Evolutionary conservation across 2,329 filamentous ascomycete genomes (phyloP), one percentile per base, ranked within the genome.

Genomic region (Pezicula rhizophila): DNA sequence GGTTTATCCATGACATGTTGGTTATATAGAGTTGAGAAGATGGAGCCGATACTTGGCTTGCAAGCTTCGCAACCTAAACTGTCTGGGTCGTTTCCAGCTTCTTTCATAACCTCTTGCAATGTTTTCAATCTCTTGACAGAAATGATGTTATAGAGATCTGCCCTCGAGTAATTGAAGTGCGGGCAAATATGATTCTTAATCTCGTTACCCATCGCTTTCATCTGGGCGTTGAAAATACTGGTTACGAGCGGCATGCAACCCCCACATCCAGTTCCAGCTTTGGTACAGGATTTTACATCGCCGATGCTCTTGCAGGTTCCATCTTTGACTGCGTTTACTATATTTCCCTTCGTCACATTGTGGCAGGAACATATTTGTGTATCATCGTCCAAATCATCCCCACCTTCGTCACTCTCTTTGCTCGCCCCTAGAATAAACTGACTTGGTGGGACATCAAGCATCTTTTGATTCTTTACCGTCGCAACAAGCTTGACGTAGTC

Each of bases 311-410:
- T 93, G 74, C 89, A 95, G 2, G 77, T 82, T 35, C 87, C 89
- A 46, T 85, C 81, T 59, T 91, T 91, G 64, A 92, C 79, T 2
- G 73, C 73, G 4, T 78, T 77, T 40, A 85, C 80, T 0, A 96
- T 75, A 58, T 92, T 87, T 14, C 86, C 87, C 65, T 96, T 96
- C 20, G 82, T 85, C 38, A 96, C 90, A 64, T 96, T 96, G 72
- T 96, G 90, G 59, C 90, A 96, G 1, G 89, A 93, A 67, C 90
- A 96, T 52, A 96, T 85, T 64, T 96, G 91, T 0, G 87, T 88
- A 61, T 93, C 88, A 58, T 93, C 88, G 45, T 84, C 78, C 10
- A 95, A 76, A 60, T 95, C 89, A 57, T 87, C 87, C 1, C 75
- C 83, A 25, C 79, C 80, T 44, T 90, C 87, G 10, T 88, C 89